Percentiles rank a stretch among this genome's conserved stretches.
phyloP scores from a whole-genome alignment of 75 land plant genomes.

The Cunninghamia lanceolata region DNA sequence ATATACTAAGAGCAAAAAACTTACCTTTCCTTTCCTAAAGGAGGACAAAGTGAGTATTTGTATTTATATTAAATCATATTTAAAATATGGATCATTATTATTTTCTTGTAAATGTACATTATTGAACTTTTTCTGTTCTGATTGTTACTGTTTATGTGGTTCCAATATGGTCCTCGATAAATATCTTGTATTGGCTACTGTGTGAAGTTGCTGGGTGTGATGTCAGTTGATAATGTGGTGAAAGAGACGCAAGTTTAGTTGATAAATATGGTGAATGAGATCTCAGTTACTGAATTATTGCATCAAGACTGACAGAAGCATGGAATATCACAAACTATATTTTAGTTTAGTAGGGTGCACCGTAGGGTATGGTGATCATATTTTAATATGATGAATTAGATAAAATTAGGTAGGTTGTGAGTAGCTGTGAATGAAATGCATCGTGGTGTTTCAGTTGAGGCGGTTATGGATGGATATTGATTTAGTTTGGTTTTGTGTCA shows the following conservation, averaged over 20 bases:
- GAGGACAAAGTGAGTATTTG: not conserved
- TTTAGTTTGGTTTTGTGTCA: not conserved
- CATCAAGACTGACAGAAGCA: not conserved
- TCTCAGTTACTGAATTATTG: not conserved
- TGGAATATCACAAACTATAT: not conserved
- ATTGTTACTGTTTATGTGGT: not conserved
- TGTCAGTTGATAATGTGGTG: not conserved
- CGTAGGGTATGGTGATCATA: not conserved
- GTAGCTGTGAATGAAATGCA: not conserved
- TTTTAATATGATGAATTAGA: not conserved
- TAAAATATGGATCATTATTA: not conserved
- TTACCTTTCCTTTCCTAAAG: not conserved
- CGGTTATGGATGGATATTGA: slow-evolving; percentile 1
- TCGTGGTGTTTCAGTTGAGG: not conserved
- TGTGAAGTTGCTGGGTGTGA: not conserved
- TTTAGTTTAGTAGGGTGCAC: not conserved
- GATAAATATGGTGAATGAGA: not conserved
- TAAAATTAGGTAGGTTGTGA: not conserved
- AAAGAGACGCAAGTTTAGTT: not conserved
- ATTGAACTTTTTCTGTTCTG: not conserved
- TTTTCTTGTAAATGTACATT: not conserved
- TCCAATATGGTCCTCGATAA: not conserved
- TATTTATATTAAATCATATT: not conserved
- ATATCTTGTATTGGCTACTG: not conserved
- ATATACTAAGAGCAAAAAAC: not conserved